phyloP scores from a whole-genome alignment of 179 eudicot genomes.

The Silene coronaria region DNA sequence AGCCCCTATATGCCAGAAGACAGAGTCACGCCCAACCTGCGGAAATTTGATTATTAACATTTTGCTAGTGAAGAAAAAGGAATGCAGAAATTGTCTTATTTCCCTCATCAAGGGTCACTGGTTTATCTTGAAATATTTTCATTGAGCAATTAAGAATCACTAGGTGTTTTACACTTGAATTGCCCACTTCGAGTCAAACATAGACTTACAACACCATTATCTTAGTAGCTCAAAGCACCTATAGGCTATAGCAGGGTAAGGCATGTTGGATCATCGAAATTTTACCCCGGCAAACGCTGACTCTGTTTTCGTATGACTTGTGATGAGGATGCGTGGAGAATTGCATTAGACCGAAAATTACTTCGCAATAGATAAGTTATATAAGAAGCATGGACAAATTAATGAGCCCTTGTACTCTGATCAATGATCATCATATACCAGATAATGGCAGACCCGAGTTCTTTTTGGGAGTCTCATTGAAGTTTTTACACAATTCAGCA shows the following conservation, averaged over 20 bases:
- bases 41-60: neutral
- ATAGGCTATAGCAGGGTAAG: neutral
- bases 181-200: neutral
- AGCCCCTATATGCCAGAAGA: conserved; percentile 51
- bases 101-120: neutral
- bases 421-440: neutral
- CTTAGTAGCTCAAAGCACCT: neutral
- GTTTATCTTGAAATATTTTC: neutral
- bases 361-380: neutral
- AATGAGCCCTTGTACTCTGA: neutral
- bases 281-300: neutral
- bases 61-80: neutral
- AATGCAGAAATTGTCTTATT: neutral
- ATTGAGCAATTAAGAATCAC: neutral
- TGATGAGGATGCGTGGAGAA: too few species aligned
- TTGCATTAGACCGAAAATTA: neutral
- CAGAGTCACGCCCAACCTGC: conserved; percentile 60
- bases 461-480: too few species aligned
- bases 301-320: neutral
- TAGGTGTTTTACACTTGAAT: neutral
- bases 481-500: too few species aligned
- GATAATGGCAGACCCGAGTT: too few species aligned
- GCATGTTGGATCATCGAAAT: neutral
- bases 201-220: neutral
- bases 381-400: neutral